Evolutionary conservation across 1,284 basidiomycete species (phyloP).

Genomic region (Leucoagaricus sp.): DNA sequence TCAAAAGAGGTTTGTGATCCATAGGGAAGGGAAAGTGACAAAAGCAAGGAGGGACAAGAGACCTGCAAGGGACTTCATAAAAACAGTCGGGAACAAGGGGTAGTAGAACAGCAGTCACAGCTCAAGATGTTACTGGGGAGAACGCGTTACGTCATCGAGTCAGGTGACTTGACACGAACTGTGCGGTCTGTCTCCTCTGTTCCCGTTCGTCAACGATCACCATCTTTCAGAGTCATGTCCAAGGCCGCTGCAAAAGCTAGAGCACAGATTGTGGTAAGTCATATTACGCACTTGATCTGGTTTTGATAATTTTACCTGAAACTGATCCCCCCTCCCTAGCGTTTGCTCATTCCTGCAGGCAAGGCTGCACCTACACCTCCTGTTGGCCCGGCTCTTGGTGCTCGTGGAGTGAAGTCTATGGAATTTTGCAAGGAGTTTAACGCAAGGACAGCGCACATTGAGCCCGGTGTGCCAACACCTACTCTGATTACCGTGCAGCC

Average conservation of each 20-base stretch:
- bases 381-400: slow-evolving; percentile 96
- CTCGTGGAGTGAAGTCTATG: slow-evolving; percentile 98
- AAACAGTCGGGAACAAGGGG: too few species aligned
- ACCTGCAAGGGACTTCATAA: slow-evolving; percentile 52
- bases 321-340: slow-evolving; percentile 43
- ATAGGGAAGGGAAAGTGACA: slow-evolving; percentile 27
- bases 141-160: slow-evolving; percentile 10
- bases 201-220: too few species aligned
- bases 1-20: slow-evolving; percentile 13
- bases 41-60: slow-evolving; percentile 41
- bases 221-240: slow-evolving; percentile 46
- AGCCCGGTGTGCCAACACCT: slow-evolving; percentile 86
- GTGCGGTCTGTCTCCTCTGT: too few species aligned
- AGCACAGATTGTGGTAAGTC: slow-evolving; percentile 66
- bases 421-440: slow-evolving; percentile 99
- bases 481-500: slow-evolving; percentile 92
- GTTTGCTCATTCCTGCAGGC: slow-evolving; percentile 89
- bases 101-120: slow-evolving; percentile 11
- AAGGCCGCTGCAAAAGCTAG: slow-evolving; percentile 53
- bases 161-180: slow-evolving; percentile 9
- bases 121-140: not conserved
- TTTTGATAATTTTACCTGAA: slow-evolving; percentile 1
- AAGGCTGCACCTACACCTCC: slow-evolving; percentile 97
- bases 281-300: slow-evolving; percentile 15
- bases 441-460: slow-evolving; percentile 86